A percentile compares a stretch with the other conserved stretches of the same genome.
Evolutionary conservation across 2,329 filamentous ascomycete species (phyloP).

Genomic region (Xylaria arbuscula): DNA sequence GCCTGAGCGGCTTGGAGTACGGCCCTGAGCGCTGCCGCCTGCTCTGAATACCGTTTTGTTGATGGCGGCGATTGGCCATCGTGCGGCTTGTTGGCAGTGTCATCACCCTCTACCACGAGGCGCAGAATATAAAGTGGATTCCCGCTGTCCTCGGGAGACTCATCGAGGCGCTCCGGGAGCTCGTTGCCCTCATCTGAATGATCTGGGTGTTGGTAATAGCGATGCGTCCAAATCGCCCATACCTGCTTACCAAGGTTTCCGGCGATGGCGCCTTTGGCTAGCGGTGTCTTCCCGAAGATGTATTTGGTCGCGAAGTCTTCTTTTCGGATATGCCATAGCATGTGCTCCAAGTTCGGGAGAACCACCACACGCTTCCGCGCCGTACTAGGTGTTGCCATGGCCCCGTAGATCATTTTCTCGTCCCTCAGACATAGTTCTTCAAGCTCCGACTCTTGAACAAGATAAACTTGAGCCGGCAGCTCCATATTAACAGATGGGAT

Average conservation of each 20-base stretch:
- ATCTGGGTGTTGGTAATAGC: conserved; percentile 34
- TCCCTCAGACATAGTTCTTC: conserved; percentile 25
- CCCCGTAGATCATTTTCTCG: conserved; percentile 24
- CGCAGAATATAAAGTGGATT: conserved; percentile 31
- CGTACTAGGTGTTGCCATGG: conserved; percentile 17
- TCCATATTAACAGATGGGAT: conserved; percentile 16
- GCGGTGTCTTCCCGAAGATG: conserved; percentile 31
- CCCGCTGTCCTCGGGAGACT: no score
- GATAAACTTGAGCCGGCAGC: neutral
- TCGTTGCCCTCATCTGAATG: neutral
- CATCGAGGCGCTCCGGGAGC: no score
- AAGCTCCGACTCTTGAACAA: conserved; percentile 5
- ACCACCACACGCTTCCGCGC: conserved; percentile 28
- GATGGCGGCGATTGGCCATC: no score
- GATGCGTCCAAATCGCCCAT: conserved; percentile 37
- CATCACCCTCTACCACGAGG: conserved; percentile 37
- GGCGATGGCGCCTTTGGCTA: conserved; percentile 35
- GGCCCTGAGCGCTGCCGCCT: conserved; percentile 15
- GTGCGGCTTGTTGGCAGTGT: conserved; percentile 28
- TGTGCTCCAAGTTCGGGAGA: conserved; percentile 38
- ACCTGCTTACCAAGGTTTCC: conserved; percentile 28
- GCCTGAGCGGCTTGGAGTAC: conserved; percentile 34
- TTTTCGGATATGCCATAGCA: conserved; percentile 42
- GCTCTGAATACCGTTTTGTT: neutral
- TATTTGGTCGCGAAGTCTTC: conserved; percentile 37